Base-by-base conservation (phyloP, 2,329 filamentous ascomycete genomes). In the Chalaropsis ovoidea region DNA sequence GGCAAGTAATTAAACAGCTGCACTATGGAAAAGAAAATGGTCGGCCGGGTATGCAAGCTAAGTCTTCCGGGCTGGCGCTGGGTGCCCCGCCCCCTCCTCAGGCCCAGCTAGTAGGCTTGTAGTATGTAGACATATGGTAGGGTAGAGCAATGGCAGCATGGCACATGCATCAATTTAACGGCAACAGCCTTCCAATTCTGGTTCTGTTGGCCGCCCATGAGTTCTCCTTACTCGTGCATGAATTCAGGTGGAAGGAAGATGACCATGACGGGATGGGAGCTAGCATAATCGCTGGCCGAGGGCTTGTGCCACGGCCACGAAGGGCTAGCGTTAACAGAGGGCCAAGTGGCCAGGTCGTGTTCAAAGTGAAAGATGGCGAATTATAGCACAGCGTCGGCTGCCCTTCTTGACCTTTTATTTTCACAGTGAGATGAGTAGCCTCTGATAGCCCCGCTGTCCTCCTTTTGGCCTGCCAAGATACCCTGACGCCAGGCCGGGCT, bases 141-240 rank as follows among this genome's bases (percentile, higher is more conserved):
- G 15, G 24, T 5, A 13, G 11, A n/a, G 7, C 11, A 2, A 31
- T 31, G 31, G 31, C 31, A 31, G 31, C 42, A 43, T 13, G 4
- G 42, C 42, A 43, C 42, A 43, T 43, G 17, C 17, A 43, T 15
- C 42, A 15, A 43, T n/a, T n/a, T 43, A 43, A n/a, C 17, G 7
- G 7, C 3, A 43, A 15, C 42, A 13, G 17, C 17, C 17, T 43
- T 43, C 42, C 13, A 43, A 43, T 43, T 43, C 42, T n/a, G 17
- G 42, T n/a, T n/a, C 42, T 43, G 42, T 43, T n/a, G 42, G 42
- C 7, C 42, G 42, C 6, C 7, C 52, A 17, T 35, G 52, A n/a
- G 17, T 56, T 56, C 52, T 56, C 52, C 52, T 56, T 27, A 56
- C 52, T 56, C 52, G 52, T 56, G 52, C 52, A 56, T 56, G 24